Evolutionary conservation across 441 rosid genomes (phyloP).

Genomic region (Pelargonium fulgidum): DNA sequence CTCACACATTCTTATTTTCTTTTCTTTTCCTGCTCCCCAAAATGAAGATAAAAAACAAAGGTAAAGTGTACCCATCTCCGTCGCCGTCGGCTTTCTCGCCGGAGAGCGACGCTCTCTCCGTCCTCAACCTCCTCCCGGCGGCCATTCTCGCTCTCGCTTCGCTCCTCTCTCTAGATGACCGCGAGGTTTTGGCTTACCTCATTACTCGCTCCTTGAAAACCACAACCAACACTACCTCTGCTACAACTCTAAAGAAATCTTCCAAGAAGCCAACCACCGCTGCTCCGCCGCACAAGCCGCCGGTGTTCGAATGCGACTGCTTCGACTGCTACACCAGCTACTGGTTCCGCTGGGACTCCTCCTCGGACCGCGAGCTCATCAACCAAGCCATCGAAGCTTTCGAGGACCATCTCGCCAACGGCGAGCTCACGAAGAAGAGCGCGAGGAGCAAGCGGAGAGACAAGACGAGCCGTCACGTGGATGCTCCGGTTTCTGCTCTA

Average conservation of each 20-base stretch:
- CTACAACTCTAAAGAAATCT: constrained; percentile 33
- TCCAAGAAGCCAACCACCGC: constrained; percentile 21
- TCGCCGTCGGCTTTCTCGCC: constrained; percentile 18
- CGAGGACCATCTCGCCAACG: constrained; percentile 50
- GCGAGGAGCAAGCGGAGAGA: constrained; percentile 32
- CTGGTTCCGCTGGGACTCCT: constrained; percentile 84
- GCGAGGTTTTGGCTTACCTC: constrained; percentile 76
- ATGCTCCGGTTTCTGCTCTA: too few relatives aligned
- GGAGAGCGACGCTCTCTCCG: constrained; percentile 37
- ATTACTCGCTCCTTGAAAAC: constrained; percentile 54
- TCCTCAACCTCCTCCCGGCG: constrained; percentile 55
- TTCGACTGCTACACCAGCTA: constrained; percentile 75
- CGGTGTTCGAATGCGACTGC: constrained; percentile 58
- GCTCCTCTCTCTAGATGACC: constrained; percentile 58
- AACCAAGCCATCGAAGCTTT: constrained; percentile 73
- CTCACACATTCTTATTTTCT: background rate
- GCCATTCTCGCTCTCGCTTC: constrained; percentile 58
- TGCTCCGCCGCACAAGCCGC: constrained; percentile 22
- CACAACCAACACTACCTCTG: constrained; percentile 21
- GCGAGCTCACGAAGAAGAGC: constrained; percentile 28
- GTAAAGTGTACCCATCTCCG: constrained; percentile 72
- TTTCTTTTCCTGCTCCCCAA: background rate
- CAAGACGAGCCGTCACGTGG: constrained; percentile 25
- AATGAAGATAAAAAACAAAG: constrained; percentile 80
- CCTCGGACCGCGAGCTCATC: constrained; percentile 66